A percentile compares a stretch with the other conserved stretches of the same genome.
phyloP scores from a whole-genome alignment of 306 rosid genomes.

The Prunus mongolica region DNA sequence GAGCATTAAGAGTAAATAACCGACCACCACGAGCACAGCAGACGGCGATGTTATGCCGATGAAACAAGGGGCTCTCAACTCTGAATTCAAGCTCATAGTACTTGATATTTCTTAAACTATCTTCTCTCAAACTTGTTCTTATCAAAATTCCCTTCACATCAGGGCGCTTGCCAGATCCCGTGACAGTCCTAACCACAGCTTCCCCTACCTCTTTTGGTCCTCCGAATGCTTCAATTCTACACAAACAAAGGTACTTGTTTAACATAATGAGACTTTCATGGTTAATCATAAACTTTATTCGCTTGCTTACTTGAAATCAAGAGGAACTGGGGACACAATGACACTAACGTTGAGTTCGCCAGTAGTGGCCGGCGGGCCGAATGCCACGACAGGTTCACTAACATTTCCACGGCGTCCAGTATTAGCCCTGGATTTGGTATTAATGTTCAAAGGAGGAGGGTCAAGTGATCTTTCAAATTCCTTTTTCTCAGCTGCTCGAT shows the following conservation, averaged over 20 bases:
- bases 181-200: slow-evolving; percentile 55
- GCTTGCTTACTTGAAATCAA: slow-evolving; percentile 67
- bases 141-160: slow-evolving; percentile 60
- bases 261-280: too few relatives aligned
- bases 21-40: slow-evolving; percentile 64
- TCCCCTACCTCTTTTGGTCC: slow-evolving; percentile 84
- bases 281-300: neutral
- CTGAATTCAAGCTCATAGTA: slow-evolving; percentile 77
- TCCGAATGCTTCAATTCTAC: slow-evolving; percentile 87
- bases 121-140: slow-evolving; percentile 60
- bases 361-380: slow-evolving; percentile 79
- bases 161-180: slow-evolving; percentile 59
- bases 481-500: slow-evolving; percentile 64
- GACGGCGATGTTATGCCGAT: slow-evolving; percentile 67
- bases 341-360: slow-evolving; percentile 94
- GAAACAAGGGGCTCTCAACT: slow-evolving; percentile 63
- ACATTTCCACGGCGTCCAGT: slow-evolving; percentile 38
- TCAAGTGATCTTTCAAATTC: slow-evolving; percentile 74
- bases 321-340: slow-evolving; percentile 72
- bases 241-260: neutral
- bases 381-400: slow-evolving; percentile 70
- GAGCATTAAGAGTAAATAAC: slow-evolving; percentile 79
- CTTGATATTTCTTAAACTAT: slow-evolving; percentile 33
- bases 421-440: slow-evolving; percentile 13
- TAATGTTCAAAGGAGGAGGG: slow-evolving; percentile 52